Conservation (phyloP, 2,329 filamentous ascomycete genomes). For the Trichoderma asperellum region DNA sequence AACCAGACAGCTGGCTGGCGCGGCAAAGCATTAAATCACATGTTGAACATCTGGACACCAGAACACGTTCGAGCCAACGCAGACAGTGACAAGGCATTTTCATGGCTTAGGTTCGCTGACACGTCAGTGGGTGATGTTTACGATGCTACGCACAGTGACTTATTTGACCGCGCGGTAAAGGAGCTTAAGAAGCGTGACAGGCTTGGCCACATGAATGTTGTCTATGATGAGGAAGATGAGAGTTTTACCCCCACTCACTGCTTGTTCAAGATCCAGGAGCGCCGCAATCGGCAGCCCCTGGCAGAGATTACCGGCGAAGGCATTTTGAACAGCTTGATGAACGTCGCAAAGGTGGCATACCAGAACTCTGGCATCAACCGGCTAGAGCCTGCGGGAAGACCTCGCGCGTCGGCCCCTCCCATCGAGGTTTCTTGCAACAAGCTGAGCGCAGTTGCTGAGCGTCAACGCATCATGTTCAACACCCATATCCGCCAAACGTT, state of each 20-base stretch:
- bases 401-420: constrained; percentile 82
- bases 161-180: constrained; percentile 75
- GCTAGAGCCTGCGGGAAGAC: constrained; percentile 79
- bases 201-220: constrained; percentile 67
- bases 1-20: constrained; percentile 80
- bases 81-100: constrained; percentile 70
- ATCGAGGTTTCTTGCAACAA: constrained; percentile 79
- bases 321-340: constrained; percentile 74
- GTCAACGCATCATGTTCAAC: constrained; percentile 79
- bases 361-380: constrained; percentile 71
- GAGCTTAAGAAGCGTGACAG: constrained; percentile 59
- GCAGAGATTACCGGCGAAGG: constrained; percentile 74
- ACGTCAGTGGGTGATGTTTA: constrained; percentile 74
- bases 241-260: constrained; percentile 73
- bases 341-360: constrained; percentile 70
- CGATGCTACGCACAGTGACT: constrained; percentile 66
- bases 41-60: constrained; percentile 90
- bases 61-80: constrained; percentile 72
- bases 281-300: constrained; percentile 67
- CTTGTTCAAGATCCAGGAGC: constrained; percentile 78
- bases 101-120: constrained; percentile 88
- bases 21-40: constrained; percentile 72
- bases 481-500: constrained; percentile 72
- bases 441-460: constrained; percentile 66
- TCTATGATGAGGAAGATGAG: constrained; percentile 69